Base-by-base conservation (phyloP, 495 filamentous ascomycete genomes). In the Aspergillus nanangensis region DNA sequence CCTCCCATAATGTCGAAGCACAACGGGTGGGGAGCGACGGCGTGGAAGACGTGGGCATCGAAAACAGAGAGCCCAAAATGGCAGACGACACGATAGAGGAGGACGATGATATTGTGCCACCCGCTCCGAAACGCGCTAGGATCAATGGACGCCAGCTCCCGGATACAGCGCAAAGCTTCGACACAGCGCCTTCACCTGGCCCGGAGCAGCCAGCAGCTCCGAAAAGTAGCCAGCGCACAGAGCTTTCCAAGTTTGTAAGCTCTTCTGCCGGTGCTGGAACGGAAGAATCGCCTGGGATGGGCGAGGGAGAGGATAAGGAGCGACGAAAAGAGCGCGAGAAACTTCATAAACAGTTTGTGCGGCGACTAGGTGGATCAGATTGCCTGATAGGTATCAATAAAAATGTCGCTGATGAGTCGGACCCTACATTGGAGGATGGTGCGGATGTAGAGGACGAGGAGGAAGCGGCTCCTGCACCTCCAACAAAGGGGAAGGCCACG, bases 331-430 rank as follows among this genome's bases (percentile, higher is more conserved):
- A 71, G 46, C 90, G 81, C 55, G 80, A 87, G 51, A 82, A 78
- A 43, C 70, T 96, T 15, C 93, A 96, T 58, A 73, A 83, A 50
- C 85, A 86, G 48, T 98, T 96, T 55, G 83, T 96, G 14, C 86
- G 88, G 70, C 94, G 88, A 57, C 78, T 98, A 3, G 91, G 93
- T 3, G 80, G 81, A 21, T 80, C 89, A 7, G 90, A 94, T 53
- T 90, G 88, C 51, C 71, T 93, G 40, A 76, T 83, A 13, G 78
- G 80, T 38, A 79, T 88, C 50, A 79, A 80, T 47, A 72, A 82
- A 50, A 70, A 75, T 18, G 74, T 78, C 41, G 63, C 69, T 19
- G 71, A 63, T 29, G 80, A 87, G 37, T 76, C 78, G 38, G 75
- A 73, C 31, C 74, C 76, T 4, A 72, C 59, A 22, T 66, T 52